Base-by-base conservation (phyloP, 768 basidiomycete species). In the Gymnopilus junonius region DNA sequence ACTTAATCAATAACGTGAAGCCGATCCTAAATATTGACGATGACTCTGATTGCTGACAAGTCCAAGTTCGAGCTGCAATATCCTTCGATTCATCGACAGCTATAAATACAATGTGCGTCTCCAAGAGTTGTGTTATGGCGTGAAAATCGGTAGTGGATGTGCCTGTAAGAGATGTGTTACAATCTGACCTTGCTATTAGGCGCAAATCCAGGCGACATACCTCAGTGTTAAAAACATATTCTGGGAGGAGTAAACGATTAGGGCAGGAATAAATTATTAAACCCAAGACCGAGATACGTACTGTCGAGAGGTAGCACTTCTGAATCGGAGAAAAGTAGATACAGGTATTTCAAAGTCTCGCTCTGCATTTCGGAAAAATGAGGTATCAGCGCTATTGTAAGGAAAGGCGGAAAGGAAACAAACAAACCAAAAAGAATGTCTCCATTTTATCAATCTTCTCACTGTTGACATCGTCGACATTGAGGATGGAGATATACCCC, bases 151-250 rank as follows among this genome's bases (percentile, higher is more conserved):
- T 20, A 80, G 59, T 1, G 79, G 77, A 58, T 80, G 78, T 29
- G 77, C 91, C 68, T 68, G 51, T 37, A 23, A 31, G 46, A 31
- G 34, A 34, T 21, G 34, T 34, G 55, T 48, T 23, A 31, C n/a
- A 20, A 11, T 42, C 40, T n/a, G 40, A 29, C n/a, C n/a, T n/a
- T n/a, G n/a, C n/a, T n/a, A 58, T 63, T 21, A 53, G 35, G 20
- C 12, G 15, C 20, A 55, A 39, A 40, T 21, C 17, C 40, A 60
- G 40, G 5, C 31, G 11, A 53, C 45, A 25, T 62, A 70, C 72
- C 82, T 96, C 95, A 1, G 95, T 97, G 67, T 95, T 97, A 80
- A 96, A 95, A 15, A 96, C 93, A 70, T 92, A 89, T 73, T 89
- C 91, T 92, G 64, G 14, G 56, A 25, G 15, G 23, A 45, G 51